These are phyloP conservation scores for Geotrichum restrictum DNA, from an alignment of 1,139 yeast species.

Conservation along the genomic window DNA sequence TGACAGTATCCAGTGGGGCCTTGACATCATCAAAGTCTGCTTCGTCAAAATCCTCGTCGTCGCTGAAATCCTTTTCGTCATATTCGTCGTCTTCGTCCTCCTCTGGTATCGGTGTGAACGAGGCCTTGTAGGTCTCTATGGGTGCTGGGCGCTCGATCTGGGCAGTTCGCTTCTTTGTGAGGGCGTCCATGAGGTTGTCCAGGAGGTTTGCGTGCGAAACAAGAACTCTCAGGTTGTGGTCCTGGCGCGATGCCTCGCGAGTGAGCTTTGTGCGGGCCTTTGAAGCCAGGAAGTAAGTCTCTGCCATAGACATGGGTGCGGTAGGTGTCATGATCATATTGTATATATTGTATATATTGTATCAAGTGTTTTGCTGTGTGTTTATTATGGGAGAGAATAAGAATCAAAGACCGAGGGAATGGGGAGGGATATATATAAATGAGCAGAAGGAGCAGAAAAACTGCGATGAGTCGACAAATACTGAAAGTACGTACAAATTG, in stretches of 20 bases:
- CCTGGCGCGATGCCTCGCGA: conserved; percentile 59
- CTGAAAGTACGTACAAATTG: too few relatives aligned
- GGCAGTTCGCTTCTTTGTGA: conserved; percentile 21
- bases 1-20: background rate
- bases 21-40: background rate
- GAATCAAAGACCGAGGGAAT: too few relatives aligned
- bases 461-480: too few relatives aligned
- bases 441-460: too few relatives aligned
- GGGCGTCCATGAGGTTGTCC: conserved; percentile 60
- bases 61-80: conserved; percentile 16
- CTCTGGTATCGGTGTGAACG: conserved; percentile 13
- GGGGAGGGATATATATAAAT: too few relatives aligned
- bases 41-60: conserved; percentile 19
- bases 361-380: too few relatives aligned
- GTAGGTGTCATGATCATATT: background rate
- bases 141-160: background rate
- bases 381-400: too few relatives aligned
- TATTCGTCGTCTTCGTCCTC: conserved; percentile 23
- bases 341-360: too few relatives aligned
- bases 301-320: conserved; percentile 43
- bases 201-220: conserved; percentile 75
- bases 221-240: conserved; percentile 56
- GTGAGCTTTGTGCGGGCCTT: conserved; percentile 66
- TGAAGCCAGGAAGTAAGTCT: conserved; percentile 63
- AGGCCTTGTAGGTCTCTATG: conserved; percentile 4